These are phyloP conservation scores for Eucalyptus regnans DNA, from an alignment of 345 rosid species.

Conservation along the genomic window DNA sequence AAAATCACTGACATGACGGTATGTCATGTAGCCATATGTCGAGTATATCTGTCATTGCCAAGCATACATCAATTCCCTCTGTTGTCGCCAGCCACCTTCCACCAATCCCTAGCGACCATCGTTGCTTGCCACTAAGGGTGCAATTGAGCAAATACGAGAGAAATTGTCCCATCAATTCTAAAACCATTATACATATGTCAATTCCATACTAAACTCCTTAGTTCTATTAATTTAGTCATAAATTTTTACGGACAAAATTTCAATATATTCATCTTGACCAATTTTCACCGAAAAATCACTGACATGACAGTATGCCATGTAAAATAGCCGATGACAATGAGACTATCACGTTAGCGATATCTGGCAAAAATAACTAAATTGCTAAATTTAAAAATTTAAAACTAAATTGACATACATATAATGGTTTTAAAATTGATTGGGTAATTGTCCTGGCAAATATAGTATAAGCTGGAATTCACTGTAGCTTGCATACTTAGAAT, in stretches of 20 bases:
- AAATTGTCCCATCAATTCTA: background rate
- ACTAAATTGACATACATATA: fast-evolving
- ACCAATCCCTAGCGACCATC: background rate
- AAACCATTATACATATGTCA: background rate
- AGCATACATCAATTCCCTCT: background rate
- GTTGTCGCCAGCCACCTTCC: background rate
- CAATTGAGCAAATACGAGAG: background rate
- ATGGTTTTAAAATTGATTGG: background rate
- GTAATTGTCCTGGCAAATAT: background rate
- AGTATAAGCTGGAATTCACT: background rate
- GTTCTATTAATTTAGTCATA: background rate
- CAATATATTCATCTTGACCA: fast-evolving
- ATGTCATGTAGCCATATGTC: background rate
- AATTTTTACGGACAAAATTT: background rate
- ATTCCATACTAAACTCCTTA: background rate
- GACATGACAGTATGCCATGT: fast-evolving
- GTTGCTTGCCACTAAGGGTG: background rate
- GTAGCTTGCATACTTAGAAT: background rate
- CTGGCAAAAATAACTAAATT: fast-evolving
- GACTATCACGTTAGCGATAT: background rate
- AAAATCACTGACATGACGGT: fast-evolving
- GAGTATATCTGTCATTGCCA: background rate
- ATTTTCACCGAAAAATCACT: fast-evolving
- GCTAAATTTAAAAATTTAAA: background rate
- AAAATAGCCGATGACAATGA: fast-evolving